Evolutionary conservation across 352 stramenopile species (phyloP), one percentile per base, ranked within the genome.

Genomic region (Phytophthora pistaciae): DNA sequence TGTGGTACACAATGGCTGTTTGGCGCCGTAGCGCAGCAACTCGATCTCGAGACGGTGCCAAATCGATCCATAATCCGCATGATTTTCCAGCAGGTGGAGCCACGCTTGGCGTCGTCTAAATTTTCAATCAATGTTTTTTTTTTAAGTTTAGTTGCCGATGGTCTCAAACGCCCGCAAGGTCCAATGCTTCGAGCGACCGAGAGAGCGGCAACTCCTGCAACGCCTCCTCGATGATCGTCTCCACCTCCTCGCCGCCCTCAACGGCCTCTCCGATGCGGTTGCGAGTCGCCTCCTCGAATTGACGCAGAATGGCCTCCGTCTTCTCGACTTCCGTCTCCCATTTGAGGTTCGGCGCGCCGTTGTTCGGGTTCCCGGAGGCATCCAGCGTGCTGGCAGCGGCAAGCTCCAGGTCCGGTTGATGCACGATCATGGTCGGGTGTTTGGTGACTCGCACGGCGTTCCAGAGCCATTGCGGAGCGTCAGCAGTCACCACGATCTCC

Each of bases 361-460:
- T 79, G 57, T 66, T 90, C 5, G 72, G 21, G 31, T 79, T 69
- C 6, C 78, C 72, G 42, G 64, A 57, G 11, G 75, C 68, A 25
- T 91, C 85, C 38, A 77, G 72, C 16, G 67, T 74, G 9, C 58
- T 82, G 23, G 71, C 59, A 3, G 70, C 64, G 11, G 77, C 53
- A 7, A 84, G 61, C 61, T 93, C 86, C 46, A 91, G 78, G 54
- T 93, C 85, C 1, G 85, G 85, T 57, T 95, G 87, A 64, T 91
- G 84, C 54, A 96, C 89, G 70, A 94, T 93, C 85, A 96, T 94
- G 9, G 89, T 95, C 60, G 89, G 89, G 73, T 96, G 89, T 63
- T 96, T 96, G 6, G 85, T 76, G 53, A 96, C 88, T 18, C 90
- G 82, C 18, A 94, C 56, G 53, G 88, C 90, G 62, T 95, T 94